A percentile compares a stretch with the other conserved stretches of the same genome.
phyloP scores from a whole-genome alignment of 164 flowering plant species.

The Litsea cubeba region DNA sequence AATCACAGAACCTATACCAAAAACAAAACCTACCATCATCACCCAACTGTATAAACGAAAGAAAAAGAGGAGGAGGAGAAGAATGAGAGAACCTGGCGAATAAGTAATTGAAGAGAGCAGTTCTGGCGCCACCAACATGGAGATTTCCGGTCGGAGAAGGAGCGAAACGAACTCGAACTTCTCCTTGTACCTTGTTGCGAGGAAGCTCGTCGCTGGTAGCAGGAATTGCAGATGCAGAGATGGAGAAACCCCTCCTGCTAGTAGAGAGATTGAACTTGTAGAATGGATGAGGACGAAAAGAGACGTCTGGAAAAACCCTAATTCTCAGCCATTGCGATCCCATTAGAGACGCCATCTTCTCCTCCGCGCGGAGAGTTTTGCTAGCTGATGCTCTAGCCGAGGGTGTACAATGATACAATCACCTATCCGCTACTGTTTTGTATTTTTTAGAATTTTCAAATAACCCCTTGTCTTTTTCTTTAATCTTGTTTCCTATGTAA shows the following conservation, averaged over 20 bases:
- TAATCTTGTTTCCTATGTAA: no score
- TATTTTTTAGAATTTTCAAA: no score
- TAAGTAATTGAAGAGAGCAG: slow-evolving; percentile 91
- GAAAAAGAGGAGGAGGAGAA: not conserved
- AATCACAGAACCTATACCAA: no score
- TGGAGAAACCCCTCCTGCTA: slow-evolving; percentile 25
- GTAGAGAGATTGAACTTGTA: not conserved
- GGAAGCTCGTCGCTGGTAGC: slow-evolving; percentile 5
- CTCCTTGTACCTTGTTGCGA: slow-evolving; percentile 24
- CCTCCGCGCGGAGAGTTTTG: not conserved
- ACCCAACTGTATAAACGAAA: not conserved
- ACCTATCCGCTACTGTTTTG: no score
- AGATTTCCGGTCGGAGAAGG: slow-evolving; percentile 98
- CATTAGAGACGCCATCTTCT: slow-evolving; percentile 29
- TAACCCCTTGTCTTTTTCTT: no score
- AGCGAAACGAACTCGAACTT: slow-evolving; percentile 86
- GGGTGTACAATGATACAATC: no score
- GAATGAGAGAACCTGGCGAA: slow-evolving; percentile 58
- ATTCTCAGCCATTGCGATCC: slow-evolving; percentile 43
- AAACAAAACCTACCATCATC: not conserved
- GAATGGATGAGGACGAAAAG: slow-evolving; percentile 20
- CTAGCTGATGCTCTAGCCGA: no score
- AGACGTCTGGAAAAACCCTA: slow-evolving; percentile 35
- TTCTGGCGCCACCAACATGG: slow-evolving; percentile 95
- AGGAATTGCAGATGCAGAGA: slow-evolving; percentile 24